Evolutionary conservation across 176 grass and related monocot genomes (phyloP).

Genomic region (sorghum (Sorghum bicolor)): Sorghum_bicolor_NCBIv3 NC_012879.2:59153001-59153500

Average conservation of each 20-base stretch:
- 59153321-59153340: slow-evolving; percentile 10
- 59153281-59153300: not conserved
- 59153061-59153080: not conserved
- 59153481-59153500: not conserved
- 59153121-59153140: not conserved
- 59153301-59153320: slow-evolving; percentile 14
- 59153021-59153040: not conserved
- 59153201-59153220: slow-evolving; percentile 21
- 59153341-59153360: slow-evolving; percentile 32
- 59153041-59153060: not conserved
- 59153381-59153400: not conserved
- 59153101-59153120: slow-evolving; percentile 25
- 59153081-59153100: not conserved
- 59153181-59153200: not conserved
- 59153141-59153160: not conserved
- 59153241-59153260: slow-evolving; percentile 25
- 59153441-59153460: not conserved
- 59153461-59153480: not conserved
- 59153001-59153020: not conserved
- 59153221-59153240: slow-evolving; percentile 36
- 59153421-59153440: not conserved
- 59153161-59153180: not conserved
- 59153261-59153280: slow-evolving; percentile 23
- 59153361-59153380: slow-evolving; percentile 24
- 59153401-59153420: not conserved